Base-by-base conservation (phyloP, 306 rosid genomes). In the Lathyrus aphaca region DNA sequence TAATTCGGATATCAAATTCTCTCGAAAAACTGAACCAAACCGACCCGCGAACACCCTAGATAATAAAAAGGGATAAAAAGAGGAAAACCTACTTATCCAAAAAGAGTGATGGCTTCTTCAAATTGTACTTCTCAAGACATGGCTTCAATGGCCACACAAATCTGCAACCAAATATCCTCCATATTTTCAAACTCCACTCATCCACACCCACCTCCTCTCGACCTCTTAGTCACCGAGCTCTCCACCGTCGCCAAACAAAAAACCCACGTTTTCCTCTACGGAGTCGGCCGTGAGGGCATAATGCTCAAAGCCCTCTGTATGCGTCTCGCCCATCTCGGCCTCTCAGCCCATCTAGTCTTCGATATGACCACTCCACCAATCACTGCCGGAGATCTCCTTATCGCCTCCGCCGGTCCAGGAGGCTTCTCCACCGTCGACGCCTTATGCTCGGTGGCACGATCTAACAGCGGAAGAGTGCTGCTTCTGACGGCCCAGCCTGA, bases 351-450 rank as follows among this genome's bases (percentile, higher is more conserved):
- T 80, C 56, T 83, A 45, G 95, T 91, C 55, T 87, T 87, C 72
- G 96, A 94, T 84, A 84, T 91, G 95, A 94, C 88, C 35, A 85
- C 91, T 7, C 97, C 99, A 0, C 97, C 97, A 1, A 80, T 91
- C 65, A 9, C 83, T 12, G 3, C 86, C 53, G 44, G 11, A 2
- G 97, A 94, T 65, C 96, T 91, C 69, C 91, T 94, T 69, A 38
- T 91, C 10, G 96, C 88, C 39, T 91, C 96, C 3, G 99, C 97
- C 0, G 96, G 97, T 0, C 91, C 96, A 0, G 97, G 96, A 1
- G 97, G 97, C 1, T 88, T 94, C 86, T 83, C 88, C 79, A 91
- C 97, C 71, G 97, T 94, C 21, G 97, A 85, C 6, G 99, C 95
- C 4, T 39, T 94, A 14, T 94, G 92, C 71, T 54, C 83, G 13